A percentile compares a stretch with the other conserved stretches of the same genome.
Evolutionary conservation across 495 filamentous ascomycete genomes (phyloP).

Genomic region (Xylaria telfairii): DNA sequence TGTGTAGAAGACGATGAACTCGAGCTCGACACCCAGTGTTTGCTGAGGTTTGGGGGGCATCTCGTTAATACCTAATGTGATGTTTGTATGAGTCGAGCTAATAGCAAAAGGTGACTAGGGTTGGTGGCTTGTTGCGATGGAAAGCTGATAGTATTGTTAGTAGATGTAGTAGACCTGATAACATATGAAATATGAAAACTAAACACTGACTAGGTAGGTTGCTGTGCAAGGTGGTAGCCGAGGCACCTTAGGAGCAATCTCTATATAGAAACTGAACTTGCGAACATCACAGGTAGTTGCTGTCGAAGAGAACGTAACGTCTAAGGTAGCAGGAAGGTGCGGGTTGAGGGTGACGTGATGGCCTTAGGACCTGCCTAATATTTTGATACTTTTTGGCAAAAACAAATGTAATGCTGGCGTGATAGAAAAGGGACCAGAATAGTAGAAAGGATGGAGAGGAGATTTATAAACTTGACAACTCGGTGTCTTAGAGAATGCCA

Average conservation of each 20-base stretch:
- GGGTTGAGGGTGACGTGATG: not conserved
- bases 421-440: not conserved
- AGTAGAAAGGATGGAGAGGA: not conserved
- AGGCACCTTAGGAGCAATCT: not conserved
- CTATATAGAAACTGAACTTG: not conserved
- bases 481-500: not conserved
- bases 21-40: constrained; percentile 11
- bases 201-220: not conserved
- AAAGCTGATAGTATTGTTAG: not conserved
- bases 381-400: not conserved
- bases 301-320: not conserved
- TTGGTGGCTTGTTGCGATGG: not conserved
- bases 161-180: not conserved
- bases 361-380: not conserved
- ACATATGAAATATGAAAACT: too few species aligned
- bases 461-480: not conserved
- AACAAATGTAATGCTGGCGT: not conserved
- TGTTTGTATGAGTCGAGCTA: not conserved
- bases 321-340: not conserved
- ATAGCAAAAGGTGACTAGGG: not conserved
- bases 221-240: not conserved
- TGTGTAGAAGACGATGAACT: constrained; percentile 5
- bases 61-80: too few species aligned
- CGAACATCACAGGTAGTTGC: not conserved
- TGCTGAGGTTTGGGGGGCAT: not conserved